Base-by-base conservation (phyloP, 345 rosid species). In the Bruguiera gymnorhiza region DNA sequence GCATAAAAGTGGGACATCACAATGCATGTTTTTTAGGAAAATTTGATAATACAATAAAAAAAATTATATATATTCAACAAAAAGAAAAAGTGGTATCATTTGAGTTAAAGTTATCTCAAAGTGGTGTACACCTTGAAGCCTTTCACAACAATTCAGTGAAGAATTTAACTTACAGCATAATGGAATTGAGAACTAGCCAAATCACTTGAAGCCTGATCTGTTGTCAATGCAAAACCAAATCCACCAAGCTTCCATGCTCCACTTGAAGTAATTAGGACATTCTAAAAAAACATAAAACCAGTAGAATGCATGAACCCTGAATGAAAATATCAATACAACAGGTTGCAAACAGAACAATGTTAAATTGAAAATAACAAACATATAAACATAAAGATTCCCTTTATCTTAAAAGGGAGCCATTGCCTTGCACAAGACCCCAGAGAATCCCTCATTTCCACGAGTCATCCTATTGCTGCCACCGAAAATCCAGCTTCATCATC, bases 211-310 rank as follows among this genome's bases (percentile, higher is more conserved):
- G 78, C 80, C 73, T 91, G 94, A 66, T 89, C 92, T 10, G 83
- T 52, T 62, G 96, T 57, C 73, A 87, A 78, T 65, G 98, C 87
- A 86, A 95, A 90, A 21, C 98, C 88, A 82, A 95, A 95, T 70
- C 99, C 99, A 48, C 94, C 94, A 74, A 95, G 96, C 81, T 95
- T 95, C 99, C 99, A 95, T 51, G 99, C 96, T 73, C 99, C 99
- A 80, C 81, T 70, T 52, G 91, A 86, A 29, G 99, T 95, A 62
- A 95, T 87, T 36, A 95, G 82, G 71, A 92, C 81, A 85, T 90
- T 95, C 99, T 92, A 90, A 73, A 74, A 71, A 51, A 11, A 63
- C 37, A 58, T 27, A 69, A n/a, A 68, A 27, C 36, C 54, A 58
- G 63, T 68, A 26, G 67, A 16, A 60, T 71, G 34, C 2, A 50